A percentile compares a stretch with the other conserved stretches of the same genome.
phyloP scores from a whole-genome alignment of 352 stramenopile species.

The Phytophthora boehmeriae region DNA sequence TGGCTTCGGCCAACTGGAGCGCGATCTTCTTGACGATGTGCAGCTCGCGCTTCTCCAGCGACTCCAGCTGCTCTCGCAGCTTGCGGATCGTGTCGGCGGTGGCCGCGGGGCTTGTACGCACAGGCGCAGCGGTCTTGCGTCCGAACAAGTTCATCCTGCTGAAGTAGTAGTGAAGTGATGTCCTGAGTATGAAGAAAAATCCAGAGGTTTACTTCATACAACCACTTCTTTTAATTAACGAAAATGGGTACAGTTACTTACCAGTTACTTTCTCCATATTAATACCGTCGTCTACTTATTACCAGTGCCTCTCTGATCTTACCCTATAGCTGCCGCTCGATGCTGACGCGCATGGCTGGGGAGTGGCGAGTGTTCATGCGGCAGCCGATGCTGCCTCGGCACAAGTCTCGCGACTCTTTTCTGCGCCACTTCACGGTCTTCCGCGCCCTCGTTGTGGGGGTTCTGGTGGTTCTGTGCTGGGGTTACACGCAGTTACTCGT shows the following conservation, averaged over 20 bases:
- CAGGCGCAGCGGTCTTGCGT: constrained; percentile 68
- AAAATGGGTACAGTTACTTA: not conserved
- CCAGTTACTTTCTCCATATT: too few species aligned
- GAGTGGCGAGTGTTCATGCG: constrained; percentile 63
- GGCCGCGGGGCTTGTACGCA: constrained; percentile 54
- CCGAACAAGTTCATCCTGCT: constrained; percentile 86
- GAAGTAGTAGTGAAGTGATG: not conserved
- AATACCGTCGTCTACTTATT: too few species aligned
- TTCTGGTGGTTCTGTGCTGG: constrained; percentile 41
- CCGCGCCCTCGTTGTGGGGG: constrained; percentile 32
- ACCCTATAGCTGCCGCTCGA: too few species aligned
- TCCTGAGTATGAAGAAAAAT: not conserved
- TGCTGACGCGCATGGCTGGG: constrained; percentile 24
- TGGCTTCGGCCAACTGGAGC: constrained; percentile 92
- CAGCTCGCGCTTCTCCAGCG: constrained; percentile 93
- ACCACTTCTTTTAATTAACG: not conserved
- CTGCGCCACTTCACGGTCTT: constrained; percentile 50
- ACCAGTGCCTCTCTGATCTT: too few species aligned
- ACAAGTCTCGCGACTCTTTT: constrained; percentile 39
- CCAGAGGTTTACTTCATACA: not conserved
- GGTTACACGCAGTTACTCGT: constrained; percentile 70
- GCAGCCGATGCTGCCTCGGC: constrained; percentile 61
- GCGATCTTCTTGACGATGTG: constrained; percentile 98
- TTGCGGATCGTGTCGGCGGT: constrained; percentile 92
- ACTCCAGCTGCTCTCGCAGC: constrained; percentile 90